A percentile compares a stretch with the other conserved stretches of the same genome.
Conservation (phyloP, 495 filamentous ascomycete genomes). For the Penicillium riverlandense region DNA sequence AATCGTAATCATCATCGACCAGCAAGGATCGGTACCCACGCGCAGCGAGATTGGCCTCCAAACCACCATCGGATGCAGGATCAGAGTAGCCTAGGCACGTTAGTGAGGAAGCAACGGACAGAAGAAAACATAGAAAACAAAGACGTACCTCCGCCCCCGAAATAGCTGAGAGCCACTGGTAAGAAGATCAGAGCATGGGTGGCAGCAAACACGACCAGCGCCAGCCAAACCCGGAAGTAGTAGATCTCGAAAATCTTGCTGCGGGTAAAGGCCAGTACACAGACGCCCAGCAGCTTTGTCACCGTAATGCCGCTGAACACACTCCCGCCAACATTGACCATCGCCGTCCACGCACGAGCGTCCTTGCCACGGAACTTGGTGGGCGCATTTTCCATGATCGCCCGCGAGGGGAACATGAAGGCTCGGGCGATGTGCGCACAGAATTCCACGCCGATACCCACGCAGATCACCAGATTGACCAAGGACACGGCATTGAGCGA, state of each 20-base stretch:
- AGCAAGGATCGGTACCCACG: conserved; percentile 44
- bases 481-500: conserved; percentile 94
- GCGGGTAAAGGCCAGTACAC: conserved; percentile 84
- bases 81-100: conserved; percentile 62
- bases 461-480: conserved; percentile 95
- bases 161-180: conserved; percentile 79
- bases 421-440: conserved; percentile 95
- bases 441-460: conserved; percentile 94
- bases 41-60: conserved; percentile 72
- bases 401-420: conserved; percentile 82
- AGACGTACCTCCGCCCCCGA: conserved; percentile 70
- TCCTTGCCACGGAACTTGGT: conserved; percentile 66
- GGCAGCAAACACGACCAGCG: conserved; percentile 83
- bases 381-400: conserved; percentile 65
- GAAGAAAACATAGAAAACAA: neutral
- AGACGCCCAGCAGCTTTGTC: conserved; percentile 89
- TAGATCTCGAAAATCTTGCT: conserved; percentile 99
- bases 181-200: conserved; percentile 85
- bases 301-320: conserved; percentile 96
- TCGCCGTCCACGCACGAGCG: conserved; percentile 79
- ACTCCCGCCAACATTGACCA: conserved; percentile 87
- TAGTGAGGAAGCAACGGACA: conserved; percentile 2
- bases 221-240: conserved; percentile 94
- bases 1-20: conserved; percentile 46
- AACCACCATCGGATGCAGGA: conserved; percentile 71